Percentiles rank a stretch among this genome's conserved stretches.
Conservation (phyloP, 306 rosid genomes). For the Medicago arabica region DNA sequence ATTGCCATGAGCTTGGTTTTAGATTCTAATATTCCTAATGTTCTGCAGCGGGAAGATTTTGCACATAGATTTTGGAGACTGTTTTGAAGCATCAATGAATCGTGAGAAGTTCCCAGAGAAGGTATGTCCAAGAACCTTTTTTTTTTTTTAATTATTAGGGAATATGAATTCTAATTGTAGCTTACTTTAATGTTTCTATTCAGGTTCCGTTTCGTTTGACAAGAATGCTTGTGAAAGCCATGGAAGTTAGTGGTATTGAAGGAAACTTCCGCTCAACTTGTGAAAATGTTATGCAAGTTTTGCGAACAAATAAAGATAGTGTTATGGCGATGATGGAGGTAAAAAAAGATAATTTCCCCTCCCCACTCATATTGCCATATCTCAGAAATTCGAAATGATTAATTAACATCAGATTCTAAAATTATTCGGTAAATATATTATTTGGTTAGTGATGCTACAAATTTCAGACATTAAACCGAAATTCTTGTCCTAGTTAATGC, state of each 20-base stretch:
- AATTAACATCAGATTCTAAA: not conserved
- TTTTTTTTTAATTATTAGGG: slow-evolving; percentile 10
- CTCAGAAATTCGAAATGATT: slow-evolving; percentile 17
- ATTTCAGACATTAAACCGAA: not conserved
- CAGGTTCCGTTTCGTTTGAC: slow-evolving; percentile 99
- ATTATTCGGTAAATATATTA: not conserved
- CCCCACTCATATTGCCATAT: not conserved
- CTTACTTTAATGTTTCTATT: slow-evolving; percentile 35
- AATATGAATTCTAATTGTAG: slow-evolving; percentile 30
- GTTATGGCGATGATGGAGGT: slow-evolving; percentile 99
- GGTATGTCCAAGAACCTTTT: slow-evolving; percentile 43
- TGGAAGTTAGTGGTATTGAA: slow-evolving; percentile 99
- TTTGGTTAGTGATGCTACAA: slow-evolving; percentile 15
- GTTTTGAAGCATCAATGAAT: slow-evolving; percentile 98
- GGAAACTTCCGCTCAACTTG: slow-evolving; percentile 99
- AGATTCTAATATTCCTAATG: slow-evolving; percentile 41
- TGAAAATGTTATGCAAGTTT: slow-evolving; percentile 95
- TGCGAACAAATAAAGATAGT: slow-evolving; percentile 82
- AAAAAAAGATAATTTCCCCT: slow-evolving; percentile 26
- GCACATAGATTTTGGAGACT: slow-evolving; percentile 98
- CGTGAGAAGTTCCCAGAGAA: slow-evolving; percentile 99
- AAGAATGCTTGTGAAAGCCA: slow-evolving; percentile 98
- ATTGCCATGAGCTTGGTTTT: slow-evolving; percentile 23
- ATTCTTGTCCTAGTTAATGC: slow-evolving; percentile 1
- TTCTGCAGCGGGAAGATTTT: slow-evolving; percentile 89